These are phyloP conservation scores for Pythium rhizo-oryzae DNA, from an alignment of 352 stramenopile species.

Conservation along the genomic window DNA sequence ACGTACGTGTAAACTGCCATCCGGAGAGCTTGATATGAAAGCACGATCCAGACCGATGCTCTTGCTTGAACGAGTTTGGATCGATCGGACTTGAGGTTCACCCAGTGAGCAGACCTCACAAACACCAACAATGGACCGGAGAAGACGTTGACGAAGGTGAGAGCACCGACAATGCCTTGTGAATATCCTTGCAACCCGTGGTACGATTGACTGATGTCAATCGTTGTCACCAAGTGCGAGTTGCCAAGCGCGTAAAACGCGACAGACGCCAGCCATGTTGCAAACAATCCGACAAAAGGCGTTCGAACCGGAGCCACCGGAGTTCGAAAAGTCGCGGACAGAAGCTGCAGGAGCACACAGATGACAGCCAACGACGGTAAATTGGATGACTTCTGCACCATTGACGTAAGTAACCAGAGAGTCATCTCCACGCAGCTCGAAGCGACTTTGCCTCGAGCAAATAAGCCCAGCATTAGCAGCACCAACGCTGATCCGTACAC, in stretches of 20 bases:
- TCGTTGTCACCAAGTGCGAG: constrained; percentile 88
- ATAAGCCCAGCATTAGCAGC: constrained; percentile 21
- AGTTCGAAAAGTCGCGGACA: not conserved
- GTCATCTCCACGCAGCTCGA: constrained; percentile 44
- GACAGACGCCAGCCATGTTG: constrained; percentile 49
- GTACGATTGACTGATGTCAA: constrained; percentile 90
- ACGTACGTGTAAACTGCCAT: constrained; percentile 32
- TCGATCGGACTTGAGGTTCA: not conserved
- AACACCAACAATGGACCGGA: constrained; percentile 74
- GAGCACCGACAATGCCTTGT: constrained; percentile 70
- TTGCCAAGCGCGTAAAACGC: constrained; percentile 88
- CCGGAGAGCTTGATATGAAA: constrained; percentile 17
- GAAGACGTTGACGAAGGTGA: constrained; percentile 81
- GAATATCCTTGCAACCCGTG: constrained; percentile 80
- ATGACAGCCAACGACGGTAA: constrained; percentile 63
- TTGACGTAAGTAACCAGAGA: constrained; percentile 58
- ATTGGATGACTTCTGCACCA: constrained; percentile 66
- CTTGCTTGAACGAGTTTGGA: not conserved
- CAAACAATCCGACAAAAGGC: constrained; percentile 12
- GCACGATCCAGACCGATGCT: constrained; percentile 8
- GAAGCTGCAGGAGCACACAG: constrained; percentile 43
- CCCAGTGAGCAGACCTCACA: constrained; percentile 48
- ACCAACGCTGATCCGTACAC: constrained; percentile 47
- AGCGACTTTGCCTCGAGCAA: constrained; percentile 17
- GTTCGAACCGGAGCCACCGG: not conserved